Evolutionary conservation across 2,329 filamentous ascomycete genomes (phyloP), one percentile per base, ranked within the genome.

Genomic region (Talaromyces islandicus): DNA sequence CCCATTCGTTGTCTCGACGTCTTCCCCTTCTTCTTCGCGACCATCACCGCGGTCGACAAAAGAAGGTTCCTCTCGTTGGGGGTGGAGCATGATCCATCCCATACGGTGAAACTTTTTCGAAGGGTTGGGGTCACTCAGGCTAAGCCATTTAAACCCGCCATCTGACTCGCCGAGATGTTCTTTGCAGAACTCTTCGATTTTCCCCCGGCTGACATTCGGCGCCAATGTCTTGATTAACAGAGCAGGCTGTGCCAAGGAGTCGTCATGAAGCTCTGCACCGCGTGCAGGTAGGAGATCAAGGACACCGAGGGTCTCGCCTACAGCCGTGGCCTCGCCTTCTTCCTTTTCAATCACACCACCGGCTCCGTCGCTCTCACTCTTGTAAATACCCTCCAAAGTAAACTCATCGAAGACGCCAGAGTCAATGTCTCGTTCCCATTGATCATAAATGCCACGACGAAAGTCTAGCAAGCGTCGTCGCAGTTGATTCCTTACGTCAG

Each of bases 161-260:
- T 94, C 88, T 53, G 88, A 88, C 69, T 97, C 92, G 14, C 93
- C 92, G 4, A 97, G 84, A 71, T 97, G 89, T 73, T 97, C 92
- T 71, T 92, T 94, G 76, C 92, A 96, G 69, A 97, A 97, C 2
- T 87, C 87, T 74, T 99, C 94, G 21, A 99, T 85, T 69, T 97
- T 97, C 55, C 90, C 87, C 43, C 94, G 89, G 69, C 91, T 96
- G 64, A 99, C 94, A 61, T 95, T 96, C 7, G 94, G 94, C 4
- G 94, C 93, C 69, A 99, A 92, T 0, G 94, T 99, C 80, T 99
- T 99, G 81, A 99, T 97, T 53, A 99, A 85, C 19, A 99, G 82
- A 0, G 95, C 96, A 14, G 94, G 94, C 73, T 96, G 91, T 65
- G 88, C 87, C 32, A 94, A 84, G 54, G 89, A 90, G 66, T 96